These are phyloP conservation scores for Pseudotulostoma volvatum DNA, from an alignment of 495 filamentous ascomycete genomes.

Conservation along the genomic window DNA sequence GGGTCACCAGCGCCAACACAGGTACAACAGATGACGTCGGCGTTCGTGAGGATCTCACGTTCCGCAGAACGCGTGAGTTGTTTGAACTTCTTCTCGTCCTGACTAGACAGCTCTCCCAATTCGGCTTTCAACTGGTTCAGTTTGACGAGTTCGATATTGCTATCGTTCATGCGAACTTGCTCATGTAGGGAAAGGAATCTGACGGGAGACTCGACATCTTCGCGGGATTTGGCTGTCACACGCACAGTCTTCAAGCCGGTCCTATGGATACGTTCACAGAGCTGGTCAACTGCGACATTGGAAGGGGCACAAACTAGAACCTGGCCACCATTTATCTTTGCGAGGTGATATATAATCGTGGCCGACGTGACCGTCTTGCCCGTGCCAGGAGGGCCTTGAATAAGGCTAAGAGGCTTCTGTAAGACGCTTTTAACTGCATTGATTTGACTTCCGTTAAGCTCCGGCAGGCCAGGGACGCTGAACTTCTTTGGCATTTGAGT, in stretches of 20 bases:
- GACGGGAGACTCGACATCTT: constrained; percentile 95
- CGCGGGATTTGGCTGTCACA: constrained; percentile 91
- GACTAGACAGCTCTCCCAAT: constrained; percentile 79
- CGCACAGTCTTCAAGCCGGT: constrained; percentile 96
- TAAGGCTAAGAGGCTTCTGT: constrained; percentile 82
- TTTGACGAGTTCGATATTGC: constrained; percentile 82
- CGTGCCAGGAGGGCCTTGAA: constrained; percentile 92
- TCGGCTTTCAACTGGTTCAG: constrained; percentile 83
- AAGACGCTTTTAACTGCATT: constrained; percentile 92
- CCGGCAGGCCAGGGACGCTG: constrained; percentile 86
- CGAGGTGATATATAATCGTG: constrained; percentile 94
- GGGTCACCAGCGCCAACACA: constrained; percentile 97
- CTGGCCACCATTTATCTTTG: constrained; percentile 87
- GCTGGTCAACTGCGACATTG: constrained; percentile 96
- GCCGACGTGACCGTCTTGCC: constrained; percentile 99
- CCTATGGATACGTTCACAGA: constrained; percentile 91
- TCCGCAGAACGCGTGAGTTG: constrained; percentile 85
- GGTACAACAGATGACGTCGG: constrained; percentile 98
- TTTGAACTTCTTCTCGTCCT: constrained; percentile 98
- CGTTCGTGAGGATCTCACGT: constrained; percentile 86
- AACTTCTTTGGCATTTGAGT: constrained; percentile 92
- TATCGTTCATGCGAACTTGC: constrained; percentile 94
- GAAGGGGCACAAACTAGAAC: constrained; percentile 95
- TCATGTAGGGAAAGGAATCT: constrained; percentile 89
- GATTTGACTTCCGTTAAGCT: constrained; percentile 92